Percentiles rank a stretch among this genome's conserved stretches.
These are phyloP conservation scores for Omphalea diandra DNA, from an alignment of 441 rosid species.

Conservation along the genomic window DNA sequence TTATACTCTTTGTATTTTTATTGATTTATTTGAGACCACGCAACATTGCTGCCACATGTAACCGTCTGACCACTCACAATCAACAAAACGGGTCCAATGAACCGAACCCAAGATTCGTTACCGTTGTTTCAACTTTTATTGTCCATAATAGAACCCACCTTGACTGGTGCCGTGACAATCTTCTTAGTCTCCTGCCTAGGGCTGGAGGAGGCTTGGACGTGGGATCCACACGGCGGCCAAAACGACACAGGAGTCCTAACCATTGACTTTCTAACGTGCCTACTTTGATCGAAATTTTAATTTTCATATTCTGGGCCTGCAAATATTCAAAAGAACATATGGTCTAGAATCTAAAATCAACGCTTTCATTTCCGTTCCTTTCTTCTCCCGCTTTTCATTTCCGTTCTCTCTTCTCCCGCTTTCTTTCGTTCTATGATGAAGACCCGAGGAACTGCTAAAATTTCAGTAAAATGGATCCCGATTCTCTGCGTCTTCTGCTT, in stretches of 20 bases:
- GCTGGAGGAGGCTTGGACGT: constrained; percentile 19
- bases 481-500: constrained; percentile 64
- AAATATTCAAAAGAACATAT: background rate
- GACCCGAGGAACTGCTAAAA: constrained; percentile 40
- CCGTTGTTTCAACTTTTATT: no score
- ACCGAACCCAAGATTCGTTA: no score
- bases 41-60: no score
- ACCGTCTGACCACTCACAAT: no score
- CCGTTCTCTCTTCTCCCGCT: background rate
- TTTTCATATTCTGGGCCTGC: background rate
- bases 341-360: no score
- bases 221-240: constrained; percentile 13
- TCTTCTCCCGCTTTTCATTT: no score
- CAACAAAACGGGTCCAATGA: no score
- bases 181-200: no score
- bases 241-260: constrained; percentile 18
- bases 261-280: constrained; percentile 4
- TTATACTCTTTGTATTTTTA: no score
- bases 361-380: no score
- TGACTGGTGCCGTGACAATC: constrained; percentile 25
- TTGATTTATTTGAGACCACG: no score
- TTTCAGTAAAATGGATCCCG: constrained; percentile 66
- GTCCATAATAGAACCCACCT: no score
- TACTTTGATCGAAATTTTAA: background rate
- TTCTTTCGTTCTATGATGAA: constrained; percentile 42